Evolutionary conservation across 768 basidiomycete species (phyloP).

Genomic region (Russula ochroleuca): DNA sequence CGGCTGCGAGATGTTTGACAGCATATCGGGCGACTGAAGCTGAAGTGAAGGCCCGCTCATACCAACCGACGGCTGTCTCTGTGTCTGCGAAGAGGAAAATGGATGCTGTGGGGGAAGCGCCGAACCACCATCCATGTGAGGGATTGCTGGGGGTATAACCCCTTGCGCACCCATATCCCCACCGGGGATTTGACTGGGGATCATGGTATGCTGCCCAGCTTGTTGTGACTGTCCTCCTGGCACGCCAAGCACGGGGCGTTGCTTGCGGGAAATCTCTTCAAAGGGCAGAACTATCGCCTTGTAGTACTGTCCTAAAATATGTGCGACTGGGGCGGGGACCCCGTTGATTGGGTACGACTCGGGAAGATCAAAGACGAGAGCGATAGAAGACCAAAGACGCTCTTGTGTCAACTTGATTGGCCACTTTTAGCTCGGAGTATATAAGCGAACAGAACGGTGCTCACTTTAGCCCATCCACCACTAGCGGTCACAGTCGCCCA

Average conservation of each 20-base stretch:
- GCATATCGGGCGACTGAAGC: constrained; percentile 20
- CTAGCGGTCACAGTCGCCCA: constrained; percentile 57
- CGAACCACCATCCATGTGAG: constrained; percentile 17
- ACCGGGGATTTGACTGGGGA: constrained; percentile 26
- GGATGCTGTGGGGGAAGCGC: constrained; percentile 11
- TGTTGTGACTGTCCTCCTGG: constrained; percentile 38
- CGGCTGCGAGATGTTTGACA: constrained; percentile 17
- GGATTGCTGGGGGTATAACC: constrained; percentile 17
- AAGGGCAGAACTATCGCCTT: constrained; percentile 61
- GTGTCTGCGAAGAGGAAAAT: constrained; percentile 17
- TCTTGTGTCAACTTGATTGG: constrained; percentile 24
- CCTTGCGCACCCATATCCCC: constrained; percentile 21
- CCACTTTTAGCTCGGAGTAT: constrained; percentile 1
- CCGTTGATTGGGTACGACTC: constrained; percentile 35
- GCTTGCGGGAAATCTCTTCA: constrained; percentile 64
- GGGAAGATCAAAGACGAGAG: constrained; percentile 42
- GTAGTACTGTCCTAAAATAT: constrained; percentile 55
- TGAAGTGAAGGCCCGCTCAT: constrained; percentile 21
- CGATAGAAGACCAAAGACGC: constrained; percentile 31
- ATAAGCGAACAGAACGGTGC: constrained; percentile 27
- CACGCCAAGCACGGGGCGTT: constrained; percentile 46
- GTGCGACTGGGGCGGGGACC: constrained; percentile 44
- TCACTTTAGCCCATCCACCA: constrained; percentile 62
- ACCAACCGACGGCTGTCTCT: constrained; percentile 9
- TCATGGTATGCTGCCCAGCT: constrained; percentile 26